These are phyloP conservation scores for Asterochloris sp. DNA, from an alignment of 139 green algal species.

Conservation along the genomic window DNA sequence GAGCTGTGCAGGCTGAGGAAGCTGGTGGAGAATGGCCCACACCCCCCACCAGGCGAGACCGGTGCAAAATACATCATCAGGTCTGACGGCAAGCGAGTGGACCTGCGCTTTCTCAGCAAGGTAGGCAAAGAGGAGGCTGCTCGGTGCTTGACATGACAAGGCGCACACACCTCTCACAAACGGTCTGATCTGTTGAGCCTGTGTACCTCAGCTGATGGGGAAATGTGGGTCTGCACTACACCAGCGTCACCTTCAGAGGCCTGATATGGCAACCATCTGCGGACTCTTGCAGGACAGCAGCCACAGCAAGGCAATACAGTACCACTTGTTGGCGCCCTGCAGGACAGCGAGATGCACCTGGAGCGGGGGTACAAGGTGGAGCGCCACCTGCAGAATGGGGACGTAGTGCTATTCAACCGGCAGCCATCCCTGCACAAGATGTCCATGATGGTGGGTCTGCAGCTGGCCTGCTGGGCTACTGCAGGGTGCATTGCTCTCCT, in stretches of 20 bases:
- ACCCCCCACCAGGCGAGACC: constrained; percentile 91
- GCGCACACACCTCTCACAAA: not conserved
- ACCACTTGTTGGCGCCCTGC: no score
- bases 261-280: no score
- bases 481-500: no score
- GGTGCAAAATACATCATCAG: constrained; percentile 97
- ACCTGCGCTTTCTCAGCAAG: constrained; percentile 77
- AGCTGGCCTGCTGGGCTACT: no score
- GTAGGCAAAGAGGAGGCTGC: no score
- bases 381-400: constrained; percentile 91
- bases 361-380: constrained; percentile 91
- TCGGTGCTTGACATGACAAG: constrained; percentile 17
- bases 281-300: constrained; percentile 18
- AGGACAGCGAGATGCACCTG: constrained; percentile 61
- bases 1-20: constrained; percentile 63
- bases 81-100: constrained; percentile 90
- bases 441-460: constrained; percentile 93
- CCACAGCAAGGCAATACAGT: no score
- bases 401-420: constrained; percentile 99
- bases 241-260: no score
- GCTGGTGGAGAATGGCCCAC: constrained; percentile 94
- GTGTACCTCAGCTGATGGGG: constrained; percentile 25
- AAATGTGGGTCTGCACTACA: not conserved
- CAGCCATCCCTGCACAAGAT: constrained; percentile 99
- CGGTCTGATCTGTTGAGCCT: no score